Evolutionary conservation across 2,329 filamentous ascomycete species (phyloP).

Genomic region (Epichloe glyceriae): DNA sequence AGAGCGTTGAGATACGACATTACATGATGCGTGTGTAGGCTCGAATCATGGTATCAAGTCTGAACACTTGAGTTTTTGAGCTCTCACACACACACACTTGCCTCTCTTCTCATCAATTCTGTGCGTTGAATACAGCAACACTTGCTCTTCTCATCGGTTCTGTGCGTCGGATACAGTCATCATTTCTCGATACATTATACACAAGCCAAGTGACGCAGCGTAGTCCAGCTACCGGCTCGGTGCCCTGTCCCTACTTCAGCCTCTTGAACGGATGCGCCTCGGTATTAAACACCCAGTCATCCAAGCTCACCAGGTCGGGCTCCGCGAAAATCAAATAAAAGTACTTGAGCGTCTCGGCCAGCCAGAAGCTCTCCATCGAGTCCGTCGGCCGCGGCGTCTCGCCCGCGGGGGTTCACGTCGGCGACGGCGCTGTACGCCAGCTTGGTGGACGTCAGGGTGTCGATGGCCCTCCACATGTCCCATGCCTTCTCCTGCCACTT

Average conservation of each 20-base stretch:
- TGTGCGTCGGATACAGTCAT: too few species aligned
- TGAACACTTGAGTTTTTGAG: too few species aligned
- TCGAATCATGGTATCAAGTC: too few species aligned
- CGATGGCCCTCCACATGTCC: constrained; percentile 38
- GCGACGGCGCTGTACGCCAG: constrained; percentile 36
- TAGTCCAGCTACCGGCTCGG: background rate
- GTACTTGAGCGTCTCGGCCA: constrained; percentile 63
- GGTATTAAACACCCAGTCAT: constrained; percentile 53
- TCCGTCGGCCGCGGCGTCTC: constrained; percentile 32
- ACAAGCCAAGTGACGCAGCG: too few species aligned
- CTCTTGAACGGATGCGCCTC: constrained; percentile 35
- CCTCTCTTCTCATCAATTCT: too few species aligned
- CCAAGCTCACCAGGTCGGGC: constrained; percentile 47
- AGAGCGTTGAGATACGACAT: too few species aligned
- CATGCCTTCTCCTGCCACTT: constrained; percentile 33
- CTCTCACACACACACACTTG: too few species aligned
- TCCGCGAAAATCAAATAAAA: constrained; percentile 62
- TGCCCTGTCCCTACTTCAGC: constrained; percentile 1
- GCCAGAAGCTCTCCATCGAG: constrained; percentile 59
- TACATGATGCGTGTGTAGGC: too few species aligned
- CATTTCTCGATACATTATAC: too few species aligned
- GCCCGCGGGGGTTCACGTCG: constrained; percentile 19
- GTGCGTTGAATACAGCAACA: too few species aligned
- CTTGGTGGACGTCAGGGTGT: constrained; percentile 31
- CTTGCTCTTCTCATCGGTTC: too few species aligned